These are phyloP conservation scores for Scedosporium boydii DNA, from an alignment of 2,329 filamentous ascomycete genomes.

Conservation along the genomic window DNA sequence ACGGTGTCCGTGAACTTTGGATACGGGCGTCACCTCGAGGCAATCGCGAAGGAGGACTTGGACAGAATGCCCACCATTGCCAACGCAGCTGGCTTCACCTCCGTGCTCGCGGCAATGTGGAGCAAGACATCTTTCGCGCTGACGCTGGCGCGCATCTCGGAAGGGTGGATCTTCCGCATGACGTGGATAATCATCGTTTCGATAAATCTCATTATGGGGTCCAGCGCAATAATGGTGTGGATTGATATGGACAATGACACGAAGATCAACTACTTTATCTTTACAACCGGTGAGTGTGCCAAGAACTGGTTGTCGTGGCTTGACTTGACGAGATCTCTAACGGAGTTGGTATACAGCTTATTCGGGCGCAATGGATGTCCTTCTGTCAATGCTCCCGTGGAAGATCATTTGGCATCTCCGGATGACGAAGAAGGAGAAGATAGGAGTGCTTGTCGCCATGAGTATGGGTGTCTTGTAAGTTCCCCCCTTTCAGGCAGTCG, in stretches of 20 bases:
- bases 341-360: constrained; percentile 15
- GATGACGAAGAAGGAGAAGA: constrained; percentile 28
- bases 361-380: constrained; percentile 26
- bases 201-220: constrained; percentile 18
- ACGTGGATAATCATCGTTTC: constrained; percentile 23
- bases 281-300: constrained; percentile 8
- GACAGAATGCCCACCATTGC: constrained; percentile 17
- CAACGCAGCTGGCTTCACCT: constrained; percentile 19
- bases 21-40: constrained; percentile 15
- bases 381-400: constrained; percentile 28
- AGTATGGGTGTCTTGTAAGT: constrained; percentile 30
- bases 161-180: constrained; percentile 14
- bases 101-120: constrained; percentile 23
- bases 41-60: constrained; percentile 15
- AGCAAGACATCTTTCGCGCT: constrained; percentile 29
- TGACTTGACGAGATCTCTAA: constrained; percentile 10
- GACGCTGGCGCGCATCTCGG: constrained; percentile 22
- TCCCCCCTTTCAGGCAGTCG: background rate
- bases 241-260: constrained; percentile 11
- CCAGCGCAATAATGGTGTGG: constrained; percentile 13
- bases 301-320: constrained; percentile 4
- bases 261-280: constrained; percentile 9
- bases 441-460: constrained; percentile 29
- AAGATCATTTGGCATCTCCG: constrained; percentile 27
- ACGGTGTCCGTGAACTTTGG: constrained; percentile 10